Evolutionary conservation across 129 eudicot species (phyloP).

Genomic region (Saussurea involucrata): DNA sequence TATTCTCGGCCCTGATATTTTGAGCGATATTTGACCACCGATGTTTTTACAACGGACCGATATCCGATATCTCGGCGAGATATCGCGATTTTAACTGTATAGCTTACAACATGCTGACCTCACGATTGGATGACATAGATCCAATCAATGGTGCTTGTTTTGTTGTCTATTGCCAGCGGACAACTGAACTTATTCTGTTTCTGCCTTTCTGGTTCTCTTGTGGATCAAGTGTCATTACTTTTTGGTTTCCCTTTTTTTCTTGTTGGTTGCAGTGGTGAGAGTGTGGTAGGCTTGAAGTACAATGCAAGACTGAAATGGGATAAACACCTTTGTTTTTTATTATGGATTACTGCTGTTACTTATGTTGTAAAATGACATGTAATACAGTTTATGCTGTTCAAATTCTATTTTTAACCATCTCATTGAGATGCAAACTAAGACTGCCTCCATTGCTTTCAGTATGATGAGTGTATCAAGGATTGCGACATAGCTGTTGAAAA

Average conservation of each 20-base stretch:
- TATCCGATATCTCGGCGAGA: too few relatives aligned
- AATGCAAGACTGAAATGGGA: not conserved
- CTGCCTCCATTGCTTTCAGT: slow-evolving; percentile 35
- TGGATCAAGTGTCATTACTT: not conserved
- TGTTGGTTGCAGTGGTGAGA: not conserved
- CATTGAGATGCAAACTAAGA: not conserved
- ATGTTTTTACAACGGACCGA: too few relatives aligned
- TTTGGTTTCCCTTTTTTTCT: not conserved
- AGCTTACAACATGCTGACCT: not conserved
- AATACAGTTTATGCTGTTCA: not conserved
- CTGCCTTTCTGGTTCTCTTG: not conserved
- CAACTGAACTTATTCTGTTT: not conserved
- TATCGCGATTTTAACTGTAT: too few relatives aligned
- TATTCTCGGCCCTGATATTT: too few relatives aligned
- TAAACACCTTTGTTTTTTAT: not conserved
- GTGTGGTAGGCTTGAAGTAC: not conserved
- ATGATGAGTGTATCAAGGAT: slow-evolving; percentile 91
- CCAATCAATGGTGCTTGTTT: not conserved
- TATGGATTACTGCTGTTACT: not conserved
- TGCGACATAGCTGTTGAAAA: slow-evolving; percentile 97
- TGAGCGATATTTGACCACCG: too few relatives aligned
- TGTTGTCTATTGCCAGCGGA: not conserved
- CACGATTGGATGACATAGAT: not conserved
- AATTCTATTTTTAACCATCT: not conserved
- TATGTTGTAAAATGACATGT: not conserved